A percentile compares a stretch with the other conserved stretches of the same genome.
Conservation (phyloP, 23 red algal genomes). For the Pyropia haitanensis region DNA sequence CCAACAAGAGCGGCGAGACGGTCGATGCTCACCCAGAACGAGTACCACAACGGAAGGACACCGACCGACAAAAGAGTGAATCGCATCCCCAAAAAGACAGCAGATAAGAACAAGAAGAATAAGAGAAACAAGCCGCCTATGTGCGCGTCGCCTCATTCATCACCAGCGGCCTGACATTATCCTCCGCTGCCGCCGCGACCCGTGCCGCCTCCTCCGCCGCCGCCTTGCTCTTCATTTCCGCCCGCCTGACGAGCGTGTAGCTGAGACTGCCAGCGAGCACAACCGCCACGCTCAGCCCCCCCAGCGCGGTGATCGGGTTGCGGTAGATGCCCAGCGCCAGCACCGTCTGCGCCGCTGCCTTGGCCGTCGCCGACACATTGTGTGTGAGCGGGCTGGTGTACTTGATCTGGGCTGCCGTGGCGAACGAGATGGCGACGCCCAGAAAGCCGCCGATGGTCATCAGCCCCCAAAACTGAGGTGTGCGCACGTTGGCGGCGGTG, state of each 20-base stretch:
- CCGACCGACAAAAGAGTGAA: too few species aligned
- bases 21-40: too few species aligned
- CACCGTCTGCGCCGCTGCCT: slow-evolving; percentile 88
- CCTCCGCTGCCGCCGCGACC: too few species aligned
- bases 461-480: slow-evolving; percentile 56
- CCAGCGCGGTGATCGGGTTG: slow-evolving; percentile 80
- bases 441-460: slow-evolving; percentile 54
- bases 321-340: slow-evolving; percentile 67
- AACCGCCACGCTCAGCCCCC: slow-evolving; percentile 56
- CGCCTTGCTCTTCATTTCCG: slow-evolving; percentile 78
- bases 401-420: slow-evolving; percentile 94
- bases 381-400: slow-evolving; percentile 92
- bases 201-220: slow-evolving; percentile 4
- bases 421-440: slow-evolving; percentile 86
- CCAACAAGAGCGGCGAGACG: too few species aligned
- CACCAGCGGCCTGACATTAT: too few species aligned
- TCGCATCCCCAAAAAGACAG: too few species aligned
- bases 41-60: too few species aligned
- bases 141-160: too few species aligned
- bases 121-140: too few species aligned
- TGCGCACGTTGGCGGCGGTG: slow-evolving; percentile 20
- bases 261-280: slow-evolving; percentile 56
- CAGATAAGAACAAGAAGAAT: too few species aligned
- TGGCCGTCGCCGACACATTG: slow-evolving; percentile 94
- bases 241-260: slow-evolving; percentile 81